Evolutionary conservation across 1,284 basidiomycete species (phyloP), one percentile per base, ranked within the genome.

Genomic region (Grifola frondosa): DNA sequence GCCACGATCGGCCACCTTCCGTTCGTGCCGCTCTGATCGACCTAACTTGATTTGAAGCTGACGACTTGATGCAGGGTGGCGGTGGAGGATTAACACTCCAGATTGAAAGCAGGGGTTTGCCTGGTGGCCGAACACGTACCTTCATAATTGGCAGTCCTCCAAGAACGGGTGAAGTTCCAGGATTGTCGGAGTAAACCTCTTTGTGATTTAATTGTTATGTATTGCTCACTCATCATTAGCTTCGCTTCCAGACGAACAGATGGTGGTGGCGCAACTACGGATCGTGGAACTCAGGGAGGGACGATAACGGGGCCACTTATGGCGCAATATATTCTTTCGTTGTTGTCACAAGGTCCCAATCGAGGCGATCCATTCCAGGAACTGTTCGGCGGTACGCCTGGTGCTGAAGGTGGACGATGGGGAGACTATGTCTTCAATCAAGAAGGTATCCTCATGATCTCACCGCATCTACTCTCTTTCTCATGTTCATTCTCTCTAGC

Each of bases 401-500:
- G 52, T 6, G 50, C 69, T 19, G 70, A 73, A 45, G 61, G 62
- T 31, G 82, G 83, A 15, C 65, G 77, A 54, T 79, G 80, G 80
- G 88, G 88, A 9, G 88, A 91, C 59, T 91, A 90, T 67, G 87
- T 87, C 10, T 85, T 89, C 57, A 86, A 80, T 50, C 87, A 91
- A 65, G 84, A 89, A 74, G 86, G 88, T 79, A 44, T 28, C n/a
- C n/a, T n/a, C n/a, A n/a, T n/a, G n/a, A n/a, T n/a, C n/a, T n/a
- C n/a, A n/a, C n/a, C n/a, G n/a, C n/a, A 62, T 50, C n/a, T 17
- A 26, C 10, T 36, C 16, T 23, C 13, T 22, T 19, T n/a, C 25
- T 21, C 26, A n/a, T 34, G 13, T 20, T 28, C 13, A 20, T 33
- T 16, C 23, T 48, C 40, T 16, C 30, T 53, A 88, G 88, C 85